Conservation (phyloP, 1,284 basidiomycete genomes). For the Cryptococcus wingfieldii region DNA sequence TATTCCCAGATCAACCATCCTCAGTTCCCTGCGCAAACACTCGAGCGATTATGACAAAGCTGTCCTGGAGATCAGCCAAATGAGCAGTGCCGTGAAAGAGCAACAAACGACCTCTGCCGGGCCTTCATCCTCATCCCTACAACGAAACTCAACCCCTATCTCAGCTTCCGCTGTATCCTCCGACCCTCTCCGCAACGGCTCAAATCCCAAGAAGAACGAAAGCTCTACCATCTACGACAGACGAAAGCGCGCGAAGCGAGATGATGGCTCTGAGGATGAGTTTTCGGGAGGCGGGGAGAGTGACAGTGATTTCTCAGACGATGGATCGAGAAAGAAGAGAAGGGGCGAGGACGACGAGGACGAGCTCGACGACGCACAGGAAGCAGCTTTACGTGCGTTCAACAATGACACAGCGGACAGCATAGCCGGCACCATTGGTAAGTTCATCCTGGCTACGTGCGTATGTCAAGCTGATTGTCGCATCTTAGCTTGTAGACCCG, state of each 20-base stretch:
- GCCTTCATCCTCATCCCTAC: neutral
- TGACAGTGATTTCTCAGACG: slow-evolving; percentile 39
- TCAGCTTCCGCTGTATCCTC: too few species aligned
- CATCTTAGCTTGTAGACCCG: slow-evolving; percentile 66
- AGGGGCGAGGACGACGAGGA: slow-evolving; percentile 13
- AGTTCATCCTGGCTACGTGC: slow-evolving; percentile 28
- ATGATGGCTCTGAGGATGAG: slow-evolving; percentile 24
- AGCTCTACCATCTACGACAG: slow-evolving; percentile 50
- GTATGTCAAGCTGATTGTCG: neutral
- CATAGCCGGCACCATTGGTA: slow-evolving; percentile 85
- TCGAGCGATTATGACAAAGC: slow-evolving; percentile 13
- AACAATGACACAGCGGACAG: slow-evolving; percentile 69
- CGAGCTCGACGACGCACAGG: slow-evolving; percentile 48
- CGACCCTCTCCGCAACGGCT: neutral
- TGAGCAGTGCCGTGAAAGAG: slow-evolving; percentile 1
- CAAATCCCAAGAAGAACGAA: slow-evolving; percentile 35
- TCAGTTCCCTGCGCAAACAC: slow-evolving; percentile 12
- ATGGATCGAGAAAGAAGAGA: slow-evolving; percentile 29
- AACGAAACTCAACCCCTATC: too few species aligned
- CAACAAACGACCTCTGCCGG: neutral
- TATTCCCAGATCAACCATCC: slow-evolving; percentile 12
- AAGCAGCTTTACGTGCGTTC: slow-evolving; percentile 73
- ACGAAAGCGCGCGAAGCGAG: slow-evolving; percentile 20
- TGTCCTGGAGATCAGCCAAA: slow-evolving; percentile 19
- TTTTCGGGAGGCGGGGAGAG: slow-evolving; percentile 37